Evolutionary conservation across 805 yeast species (phyloP).

Genomic region (Metschnikowia continentalis): DNA sequence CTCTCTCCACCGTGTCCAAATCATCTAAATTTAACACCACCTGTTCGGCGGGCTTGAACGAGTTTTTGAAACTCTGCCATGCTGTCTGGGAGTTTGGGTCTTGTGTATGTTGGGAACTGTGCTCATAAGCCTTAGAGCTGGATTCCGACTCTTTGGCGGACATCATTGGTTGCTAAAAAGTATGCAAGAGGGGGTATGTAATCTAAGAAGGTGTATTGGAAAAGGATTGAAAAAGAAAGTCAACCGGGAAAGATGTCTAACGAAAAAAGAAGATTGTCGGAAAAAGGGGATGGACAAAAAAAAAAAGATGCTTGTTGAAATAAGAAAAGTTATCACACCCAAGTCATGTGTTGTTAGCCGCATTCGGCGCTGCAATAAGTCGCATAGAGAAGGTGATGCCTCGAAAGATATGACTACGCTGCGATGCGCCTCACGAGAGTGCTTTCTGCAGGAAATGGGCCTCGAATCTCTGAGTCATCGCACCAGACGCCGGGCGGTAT

Average conservation of each 20-base stretch:
- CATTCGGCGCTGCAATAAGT: neutral
- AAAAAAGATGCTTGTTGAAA: neutral
- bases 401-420: neutral
- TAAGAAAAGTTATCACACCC: neutral
- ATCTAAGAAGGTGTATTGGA: neutral
- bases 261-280: neutral
- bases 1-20: slow-evolving; percentile 27
- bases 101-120: slow-evolving; percentile 1
- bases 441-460: neutral
- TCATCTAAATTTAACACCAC: slow-evolving; percentile 17
- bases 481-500: slow-evolving; percentile 1
- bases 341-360: neutral
- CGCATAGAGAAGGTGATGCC: slow-evolving; percentile 4
- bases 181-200: too few species aligned
- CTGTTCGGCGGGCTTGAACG: slow-evolving; percentile 33
- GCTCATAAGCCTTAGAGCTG: slow-evolving; percentile 4
- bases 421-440: neutral
- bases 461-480: slow-evolving; percentile 2
- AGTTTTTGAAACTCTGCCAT: slow-evolving; percentile 25
- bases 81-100: slow-evolving; percentile 7
- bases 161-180: neutral
- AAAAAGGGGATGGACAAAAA: neutral
- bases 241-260: neutral
- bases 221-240: neutral
- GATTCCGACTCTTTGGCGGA: slow-evolving; percentile 8